phyloP scores from a whole-genome alignment of 2,329 filamentous ascomycete species.

The Cercospora zeina region DNA sequence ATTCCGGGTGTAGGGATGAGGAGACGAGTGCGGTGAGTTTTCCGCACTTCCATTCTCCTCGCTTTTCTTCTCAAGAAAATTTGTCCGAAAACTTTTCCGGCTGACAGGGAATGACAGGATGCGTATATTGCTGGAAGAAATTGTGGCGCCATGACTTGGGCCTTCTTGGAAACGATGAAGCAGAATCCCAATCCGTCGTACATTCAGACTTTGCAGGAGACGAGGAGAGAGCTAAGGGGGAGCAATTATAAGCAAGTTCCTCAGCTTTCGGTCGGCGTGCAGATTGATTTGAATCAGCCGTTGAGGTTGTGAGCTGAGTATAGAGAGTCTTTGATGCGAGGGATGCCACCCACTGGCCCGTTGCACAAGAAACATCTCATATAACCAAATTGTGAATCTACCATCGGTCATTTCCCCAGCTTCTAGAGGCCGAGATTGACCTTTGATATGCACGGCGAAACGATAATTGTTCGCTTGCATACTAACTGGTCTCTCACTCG shows the following conservation, averaged over 20 bases:
- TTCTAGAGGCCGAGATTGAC: too few species aligned
- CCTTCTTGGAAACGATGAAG: conserved; percentile 50
- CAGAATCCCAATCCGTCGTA: conserved; percentile 40
- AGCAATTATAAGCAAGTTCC: conserved; percentile 48
- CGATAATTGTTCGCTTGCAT: too few species aligned
- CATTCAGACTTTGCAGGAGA: conserved; percentile 46
- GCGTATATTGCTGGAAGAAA: conserved; percentile 48
- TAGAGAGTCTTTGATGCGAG: too few species aligned
- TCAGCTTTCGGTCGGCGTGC: conserved; percentile 46
- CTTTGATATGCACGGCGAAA: too few species aligned
- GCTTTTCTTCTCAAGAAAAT: not conserved
- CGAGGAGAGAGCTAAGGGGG: conserved; percentile 42
- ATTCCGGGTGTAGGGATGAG: conserved; percentile 53
- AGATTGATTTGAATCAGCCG: conserved; percentile 46
- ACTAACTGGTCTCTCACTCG: too few species aligned
- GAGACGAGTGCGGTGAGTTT: conserved; percentile 42
- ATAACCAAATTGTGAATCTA: too few species aligned
- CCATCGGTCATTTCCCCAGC: too few species aligned
- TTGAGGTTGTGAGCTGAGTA: conserved; percentile 1
- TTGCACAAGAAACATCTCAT: too few species aligned
- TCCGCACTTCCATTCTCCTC: conserved; percentile 43
- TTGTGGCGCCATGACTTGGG: conserved; percentile 53
- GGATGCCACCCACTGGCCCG: too few species aligned
- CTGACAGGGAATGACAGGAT: conserved; percentile 22
- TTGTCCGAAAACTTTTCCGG: not conserved